phyloP scores from a whole-genome alignment of 106 monocot genomes.

The Phalaenopsis equestris region DNA sequence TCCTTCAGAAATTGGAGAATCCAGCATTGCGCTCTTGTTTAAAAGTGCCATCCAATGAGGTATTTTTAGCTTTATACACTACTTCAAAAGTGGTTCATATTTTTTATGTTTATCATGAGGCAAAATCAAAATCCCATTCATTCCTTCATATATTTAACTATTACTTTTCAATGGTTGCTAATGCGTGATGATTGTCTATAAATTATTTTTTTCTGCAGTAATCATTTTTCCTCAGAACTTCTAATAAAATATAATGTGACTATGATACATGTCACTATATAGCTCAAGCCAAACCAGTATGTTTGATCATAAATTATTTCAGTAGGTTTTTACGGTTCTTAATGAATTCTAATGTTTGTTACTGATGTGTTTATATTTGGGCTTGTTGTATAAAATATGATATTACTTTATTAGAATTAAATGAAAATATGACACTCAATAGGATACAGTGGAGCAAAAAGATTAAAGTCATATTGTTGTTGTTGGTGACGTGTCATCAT shows the following conservation, averaged over 20 bases:
- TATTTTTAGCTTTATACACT: conserved; percentile 47
- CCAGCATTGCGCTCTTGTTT: conserved; percentile 80
- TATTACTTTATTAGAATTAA: no score
- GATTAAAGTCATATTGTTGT: no score
- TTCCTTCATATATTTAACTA: not conserved
- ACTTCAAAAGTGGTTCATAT: conserved; percentile 39
- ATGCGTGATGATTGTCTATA: not conserved
- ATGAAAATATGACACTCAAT: no score
- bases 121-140: not conserved
- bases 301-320: not conserved
- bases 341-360: not conserved
- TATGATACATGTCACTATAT: not conserved
- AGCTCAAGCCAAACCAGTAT: not conserved
- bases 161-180: not conserved
- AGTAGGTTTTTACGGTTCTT: not conserved
- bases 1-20: conserved; percentile 97
- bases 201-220: not conserved
- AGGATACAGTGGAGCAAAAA: no score
- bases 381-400: no score
- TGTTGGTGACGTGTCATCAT: not conserved
- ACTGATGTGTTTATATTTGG: no score
- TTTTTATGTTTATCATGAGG: not conserved
- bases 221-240: not conserved
- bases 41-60: conserved; percentile 84
- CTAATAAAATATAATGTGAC: not conserved